Conservation (phyloP, 2,329 filamentous ascomycete genomes). For the Penicillium griseofulvum region DNA sequence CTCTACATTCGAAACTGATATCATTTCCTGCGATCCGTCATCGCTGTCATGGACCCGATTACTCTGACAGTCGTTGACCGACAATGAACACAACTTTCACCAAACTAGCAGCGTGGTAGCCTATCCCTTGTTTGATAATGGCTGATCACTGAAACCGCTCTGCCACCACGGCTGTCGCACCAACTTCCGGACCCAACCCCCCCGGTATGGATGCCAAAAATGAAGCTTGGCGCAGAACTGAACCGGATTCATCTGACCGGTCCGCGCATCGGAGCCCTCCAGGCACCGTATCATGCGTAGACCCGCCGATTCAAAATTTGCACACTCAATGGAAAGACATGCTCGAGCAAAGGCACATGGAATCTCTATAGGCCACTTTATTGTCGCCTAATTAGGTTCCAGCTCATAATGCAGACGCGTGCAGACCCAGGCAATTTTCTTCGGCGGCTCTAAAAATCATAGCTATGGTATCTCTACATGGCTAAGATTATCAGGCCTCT, state of each 20-base stretch:
- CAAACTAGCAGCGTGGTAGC: neutral
- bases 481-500: constrained; percentile 4
- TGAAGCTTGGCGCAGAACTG: neutral
- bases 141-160: neutral
- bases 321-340: neutral
- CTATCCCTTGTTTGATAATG: neutral
- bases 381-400: neutral
- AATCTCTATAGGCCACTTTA: neutral
- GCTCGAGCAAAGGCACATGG: neutral
- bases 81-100: neutral
- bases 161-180: neutral
- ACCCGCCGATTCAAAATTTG: neutral
- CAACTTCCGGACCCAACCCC: neutral
- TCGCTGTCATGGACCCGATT: constrained; percentile 6
- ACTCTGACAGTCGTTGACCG: constrained; percentile 1
- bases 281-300: neutral
- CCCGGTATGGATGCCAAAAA: constrained; percentile 6
- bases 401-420: neutral
- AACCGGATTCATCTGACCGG: constrained; percentile 2
- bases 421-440: neutral
- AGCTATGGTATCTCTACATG: constrained; percentile 4
- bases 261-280: neutral
- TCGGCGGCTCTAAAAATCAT: neutral
- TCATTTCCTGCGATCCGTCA: constrained; percentile 11
- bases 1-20: constrained; percentile 4